Base-by-base conservation (phyloP, 208 protist genomes). In the Leptomonas seymouri region DNA sequence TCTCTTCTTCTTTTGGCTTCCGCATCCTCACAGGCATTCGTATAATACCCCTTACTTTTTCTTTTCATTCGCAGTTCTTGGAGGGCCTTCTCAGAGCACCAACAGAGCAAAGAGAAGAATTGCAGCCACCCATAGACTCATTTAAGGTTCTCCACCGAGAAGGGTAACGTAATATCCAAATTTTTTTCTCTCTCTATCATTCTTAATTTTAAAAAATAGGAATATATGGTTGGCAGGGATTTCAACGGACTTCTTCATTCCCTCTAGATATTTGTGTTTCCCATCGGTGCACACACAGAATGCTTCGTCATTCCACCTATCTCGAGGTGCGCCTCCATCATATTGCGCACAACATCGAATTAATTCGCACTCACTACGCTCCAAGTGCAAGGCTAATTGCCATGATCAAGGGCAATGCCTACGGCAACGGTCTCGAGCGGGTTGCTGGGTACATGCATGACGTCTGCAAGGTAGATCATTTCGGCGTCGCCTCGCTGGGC, bases 401-500 rank as follows among this genome's bases (percentile, higher is more conserved):
- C 12, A 86, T 85, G 76, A 59, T 89, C n/a, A 89, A 86, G 50
- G 84, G 84, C 44, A 69, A 85, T 53, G 77, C 74, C 30, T 89
- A 86, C 72, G 80, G 80, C 34, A 77, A 89, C 60, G 80, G 84
- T 3, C 60, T 89, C 23, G 64, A 63, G 50, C 74, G 51, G 21
- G 80, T 86, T 27, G 67, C 76, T 5, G 64, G 74, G 14, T 89
- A 84, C 67, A 30, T 89, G 1, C 67, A 76, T 41, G 71, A 76
- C 54, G 48, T 55, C 53, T 84, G 76, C 59, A 45, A 46, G 18
- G 46, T 84, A 2, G 31, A 70, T 30, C 67, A 82, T 56, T 81
- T 86, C 46, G 80, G 84, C 30, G 84, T 89, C 20, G 84, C 84
- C 8, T 76, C 80, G 15, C 71, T 89, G 3, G 80, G 80, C 14